Evolutionary conservation across 1,139 yeast species (phyloP).

Genomic region (Pichia sp.): DNA sequence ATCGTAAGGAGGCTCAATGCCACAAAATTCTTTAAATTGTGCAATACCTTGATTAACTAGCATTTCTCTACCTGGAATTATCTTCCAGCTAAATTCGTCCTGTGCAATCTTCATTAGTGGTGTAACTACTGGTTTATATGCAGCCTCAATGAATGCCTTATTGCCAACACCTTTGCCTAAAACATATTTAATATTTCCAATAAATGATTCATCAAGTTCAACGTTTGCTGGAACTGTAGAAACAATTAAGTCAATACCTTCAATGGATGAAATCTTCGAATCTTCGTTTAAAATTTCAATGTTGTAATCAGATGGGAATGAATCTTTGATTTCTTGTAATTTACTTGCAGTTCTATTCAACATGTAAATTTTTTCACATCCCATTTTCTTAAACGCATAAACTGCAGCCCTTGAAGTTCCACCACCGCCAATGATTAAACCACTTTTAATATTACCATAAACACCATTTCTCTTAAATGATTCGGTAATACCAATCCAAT

Average conservation of each 20-base stretch:
- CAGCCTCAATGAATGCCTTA: slow-evolving; percentile 77
- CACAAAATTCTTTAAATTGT: slow-evolving; percentile 79
- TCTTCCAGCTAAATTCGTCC: slow-evolving; percentile 56
- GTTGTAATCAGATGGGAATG: slow-evolving; percentile 55
- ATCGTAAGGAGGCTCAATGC: slow-evolving; percentile 55
- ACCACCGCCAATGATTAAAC: slow-evolving; percentile 86
- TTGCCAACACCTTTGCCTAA: slow-evolving; percentile 39
- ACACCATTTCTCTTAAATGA: slow-evolving; percentile 61
- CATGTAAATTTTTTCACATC: slow-evolving; percentile 71
- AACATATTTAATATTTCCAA: slow-evolving; percentile 39
- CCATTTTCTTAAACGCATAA: slow-evolving; percentile 74
- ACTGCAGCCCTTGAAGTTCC: slow-evolving; percentile 97
- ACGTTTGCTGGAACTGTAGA: slow-evolving; percentile 88
- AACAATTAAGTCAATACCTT: slow-evolving; percentile 56
- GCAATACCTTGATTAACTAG: slow-evolving; percentile 86
- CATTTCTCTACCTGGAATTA: slow-evolving; percentile 86
- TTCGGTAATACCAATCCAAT: slow-evolving; percentile 83
- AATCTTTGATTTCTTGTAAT: slow-evolving; percentile 48
- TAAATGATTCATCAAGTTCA: slow-evolving; percentile 53
- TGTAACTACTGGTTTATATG: slow-evolving; percentile 83
- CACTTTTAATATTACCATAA: slow-evolving; percentile 36
- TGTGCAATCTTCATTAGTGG: slow-evolving; percentile 76
- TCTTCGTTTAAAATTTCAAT: slow-evolving; percentile 51
- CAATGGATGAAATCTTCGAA: slow-evolving; percentile 38
- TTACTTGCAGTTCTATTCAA: slow-evolving; percentile 75